Conservation (phyloP, 768 basidiomycete genomes). For the Rhodocollybia butyracea region DNA sequence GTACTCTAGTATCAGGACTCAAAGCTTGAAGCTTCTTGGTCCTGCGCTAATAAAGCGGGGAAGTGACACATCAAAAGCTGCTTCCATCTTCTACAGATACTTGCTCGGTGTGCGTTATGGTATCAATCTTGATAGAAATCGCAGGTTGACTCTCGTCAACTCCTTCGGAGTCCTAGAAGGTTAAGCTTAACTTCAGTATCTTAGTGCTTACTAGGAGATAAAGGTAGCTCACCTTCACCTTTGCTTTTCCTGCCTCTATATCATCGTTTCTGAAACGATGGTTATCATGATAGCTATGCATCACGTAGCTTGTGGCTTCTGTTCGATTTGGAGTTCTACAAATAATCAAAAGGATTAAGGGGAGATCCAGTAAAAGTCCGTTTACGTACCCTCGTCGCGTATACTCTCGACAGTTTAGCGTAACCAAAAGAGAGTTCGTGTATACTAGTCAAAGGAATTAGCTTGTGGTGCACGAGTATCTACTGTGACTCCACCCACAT, state of each 20-base stretch:
- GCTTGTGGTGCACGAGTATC: not conserved
- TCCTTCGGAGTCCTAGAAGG: too few relatives aligned
- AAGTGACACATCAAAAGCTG: too few relatives aligned
- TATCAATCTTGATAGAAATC: constrained; percentile 3
- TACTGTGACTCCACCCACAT: not conserved
- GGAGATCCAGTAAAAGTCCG: not conserved
- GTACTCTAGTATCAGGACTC: too few relatives aligned
- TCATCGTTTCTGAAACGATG: not conserved
- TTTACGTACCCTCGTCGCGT: constrained; percentile 2
- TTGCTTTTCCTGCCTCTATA: not conserved
- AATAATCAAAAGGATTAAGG: not conserved
- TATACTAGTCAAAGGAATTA: not conserved
- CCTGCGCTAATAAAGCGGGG: too few relatives aligned
- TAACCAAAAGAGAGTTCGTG: constrained; percentile 6
- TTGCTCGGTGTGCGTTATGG: not conserved
- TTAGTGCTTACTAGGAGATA: too few relatives aligned
- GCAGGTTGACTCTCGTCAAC: too few relatives aligned
- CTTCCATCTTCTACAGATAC: too few relatives aligned
- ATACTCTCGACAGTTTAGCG: constrained; percentile 1
- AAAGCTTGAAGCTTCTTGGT: too few relatives aligned
- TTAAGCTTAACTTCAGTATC: too few relatives aligned
- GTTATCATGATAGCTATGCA: not conserved
- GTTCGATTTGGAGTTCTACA: not conserved
- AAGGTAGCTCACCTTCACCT: not conserved
- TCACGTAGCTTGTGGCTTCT: not conserved